Conservation (phyloP, 176 grass and related monocot species). For the Alopecurus myosuroides region DNA sequence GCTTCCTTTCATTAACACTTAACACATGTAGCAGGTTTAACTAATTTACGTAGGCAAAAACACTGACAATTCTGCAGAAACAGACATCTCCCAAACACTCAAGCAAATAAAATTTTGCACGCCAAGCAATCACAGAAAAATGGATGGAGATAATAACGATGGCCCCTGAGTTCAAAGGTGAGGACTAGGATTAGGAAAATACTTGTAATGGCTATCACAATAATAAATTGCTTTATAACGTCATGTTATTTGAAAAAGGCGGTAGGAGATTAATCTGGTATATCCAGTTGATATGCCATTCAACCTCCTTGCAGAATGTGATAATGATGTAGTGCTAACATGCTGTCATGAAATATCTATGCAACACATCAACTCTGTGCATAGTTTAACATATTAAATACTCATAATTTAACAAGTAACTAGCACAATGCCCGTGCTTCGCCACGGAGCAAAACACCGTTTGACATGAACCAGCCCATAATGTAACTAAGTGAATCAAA, state of each 20-base stretch:
- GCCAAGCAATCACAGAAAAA: not conserved
- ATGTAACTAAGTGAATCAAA: no score
- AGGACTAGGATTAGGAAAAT: not conserved
- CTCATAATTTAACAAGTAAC: not conserved
- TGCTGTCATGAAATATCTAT: not conserved
- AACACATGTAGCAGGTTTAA: not conserved
- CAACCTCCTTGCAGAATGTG: not conserved
- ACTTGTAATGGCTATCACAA: not conserved
- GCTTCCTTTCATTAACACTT: not conserved
- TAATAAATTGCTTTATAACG: not conserved
- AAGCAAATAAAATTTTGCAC: not conserved
- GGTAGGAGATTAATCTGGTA: not conserved
- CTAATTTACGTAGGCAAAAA: not conserved
- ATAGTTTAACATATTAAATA: not conserved
- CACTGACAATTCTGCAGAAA: not conserved
- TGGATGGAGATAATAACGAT: not conserved
- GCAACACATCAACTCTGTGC: not conserved
- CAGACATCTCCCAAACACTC: not conserved
- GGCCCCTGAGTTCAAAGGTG: not conserved
- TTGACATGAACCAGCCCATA: no score
- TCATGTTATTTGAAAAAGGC: not conserved
- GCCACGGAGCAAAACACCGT: no score
- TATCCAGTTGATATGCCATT: not conserved
- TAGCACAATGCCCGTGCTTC: no score
- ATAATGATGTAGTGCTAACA: not conserved